phyloP scores from a whole-genome alignment of 768 basidiomycete species.

The Gymnopilus junonius region DNA sequence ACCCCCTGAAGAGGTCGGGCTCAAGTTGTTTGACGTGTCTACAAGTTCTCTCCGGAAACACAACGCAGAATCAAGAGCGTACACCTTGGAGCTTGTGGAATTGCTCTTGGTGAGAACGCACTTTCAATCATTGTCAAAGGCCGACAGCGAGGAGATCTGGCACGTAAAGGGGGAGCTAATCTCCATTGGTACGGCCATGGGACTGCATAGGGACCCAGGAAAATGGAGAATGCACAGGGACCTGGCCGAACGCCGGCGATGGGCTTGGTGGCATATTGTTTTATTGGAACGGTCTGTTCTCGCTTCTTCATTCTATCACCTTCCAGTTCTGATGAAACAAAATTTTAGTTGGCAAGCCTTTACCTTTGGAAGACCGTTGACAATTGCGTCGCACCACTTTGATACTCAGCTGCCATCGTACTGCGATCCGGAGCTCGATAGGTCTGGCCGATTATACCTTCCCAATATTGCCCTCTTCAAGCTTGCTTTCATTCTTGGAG shows the following conservation, averaged over 20 bases:
- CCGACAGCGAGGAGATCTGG: conserved; percentile 85
- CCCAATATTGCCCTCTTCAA: conserved; percentile 78
- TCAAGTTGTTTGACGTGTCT: conserved; percentile 73
- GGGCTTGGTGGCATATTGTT: conserved; percentile 93
- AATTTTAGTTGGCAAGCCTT: conserved; percentile 80
- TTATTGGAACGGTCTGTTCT: conserved; percentile 73
- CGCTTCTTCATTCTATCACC: conserved; percentile 20
- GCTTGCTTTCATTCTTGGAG: conserved; percentile 78
- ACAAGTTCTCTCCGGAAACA: conserved; percentile 66
- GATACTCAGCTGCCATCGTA: conserved; percentile 79
- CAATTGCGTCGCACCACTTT: conserved; percentile 81
- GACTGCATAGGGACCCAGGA: conserved; percentile 84
- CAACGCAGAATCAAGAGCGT: conserved; percentile 59
- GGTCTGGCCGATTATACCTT: conserved; percentile 67
- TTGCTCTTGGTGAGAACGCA: conserved; percentile 71
- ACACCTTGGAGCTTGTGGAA: conserved; percentile 77
- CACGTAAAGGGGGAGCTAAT: conserved; percentile 72
- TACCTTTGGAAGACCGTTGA: conserved; percentile 80
- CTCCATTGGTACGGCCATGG: conserved; percentile 80
- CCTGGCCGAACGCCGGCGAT: conserved; percentile 76
- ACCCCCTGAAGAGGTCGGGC: conserved; percentile 61
- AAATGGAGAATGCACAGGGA: conserved; percentile 74
- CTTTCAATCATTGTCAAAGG: conserved; percentile 74
- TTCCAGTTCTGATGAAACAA: conserved; percentile 8
- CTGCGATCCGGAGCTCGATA: conserved; percentile 66